Evolutionary conservation across 352 stramenopile genomes (phyloP).

Genomic region (Phytophthora syringae): DNA sequence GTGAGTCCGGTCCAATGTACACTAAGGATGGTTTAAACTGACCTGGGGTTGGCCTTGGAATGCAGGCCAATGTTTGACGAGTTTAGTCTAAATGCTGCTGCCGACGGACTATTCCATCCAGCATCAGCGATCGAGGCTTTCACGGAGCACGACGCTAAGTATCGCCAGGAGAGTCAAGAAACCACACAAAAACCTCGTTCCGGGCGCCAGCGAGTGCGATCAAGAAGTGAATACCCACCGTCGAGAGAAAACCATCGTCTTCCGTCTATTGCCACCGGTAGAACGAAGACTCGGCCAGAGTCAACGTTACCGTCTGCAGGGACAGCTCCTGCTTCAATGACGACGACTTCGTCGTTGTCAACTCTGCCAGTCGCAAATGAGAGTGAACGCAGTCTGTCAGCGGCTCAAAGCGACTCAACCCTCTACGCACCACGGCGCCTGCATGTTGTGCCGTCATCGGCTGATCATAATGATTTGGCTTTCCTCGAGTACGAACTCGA

Average conservation of each 20-base stretch:
- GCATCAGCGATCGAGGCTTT: constrained; percentile 81
- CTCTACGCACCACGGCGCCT: constrained; percentile 57
- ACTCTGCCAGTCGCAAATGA: constrained; percentile 6
- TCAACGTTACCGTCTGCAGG: constrained; percentile 25
- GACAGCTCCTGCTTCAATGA: constrained; percentile 25
- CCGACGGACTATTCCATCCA: constrained; percentile 79
- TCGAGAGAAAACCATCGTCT: constrained; percentile 46
- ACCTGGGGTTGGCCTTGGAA: background rate
- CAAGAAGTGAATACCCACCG: constrained; percentile 43
- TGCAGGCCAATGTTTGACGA: constrained; percentile 60
- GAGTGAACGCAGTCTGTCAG: constrained; percentile 24
- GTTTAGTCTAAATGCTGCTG: constrained; percentile 66
- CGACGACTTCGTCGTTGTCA: constrained; percentile 22
- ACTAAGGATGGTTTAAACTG: too few species aligned
- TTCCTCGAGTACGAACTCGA: constrained; percentile 52
- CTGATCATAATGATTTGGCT: constrained; percentile 59
- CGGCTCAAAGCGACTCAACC: constrained; percentile 66
- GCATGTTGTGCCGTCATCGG: constrained; percentile 56
- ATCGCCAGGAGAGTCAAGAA: constrained; percentile 29
- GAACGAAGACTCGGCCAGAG: constrained; percentile 37
- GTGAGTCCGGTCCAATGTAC: constrained; percentile 3
- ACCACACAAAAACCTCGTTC: constrained; percentile 10
- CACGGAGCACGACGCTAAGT: constrained; percentile 80
- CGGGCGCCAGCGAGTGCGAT: constrained; percentile 6
- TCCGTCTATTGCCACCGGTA: constrained; percentile 34